These are phyloP conservation scores for Corylus heterophylla DNA, from an alignment of 306 rosid genomes.

Conservation along the genomic window DNA sequence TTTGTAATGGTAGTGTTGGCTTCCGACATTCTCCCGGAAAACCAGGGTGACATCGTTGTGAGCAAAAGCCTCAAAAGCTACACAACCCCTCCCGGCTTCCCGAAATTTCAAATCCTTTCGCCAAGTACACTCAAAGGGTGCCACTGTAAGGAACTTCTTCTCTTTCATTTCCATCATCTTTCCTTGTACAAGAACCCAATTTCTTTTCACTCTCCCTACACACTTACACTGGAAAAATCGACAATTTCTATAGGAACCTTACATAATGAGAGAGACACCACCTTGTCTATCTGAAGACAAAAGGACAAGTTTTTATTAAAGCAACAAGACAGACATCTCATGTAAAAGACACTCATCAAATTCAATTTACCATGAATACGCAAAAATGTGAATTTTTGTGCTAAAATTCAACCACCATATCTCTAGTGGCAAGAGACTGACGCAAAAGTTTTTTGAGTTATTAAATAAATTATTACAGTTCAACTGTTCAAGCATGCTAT, in stretches of 20 bases:
- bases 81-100: slow-evolving; percentile 93
- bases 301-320: background rate
- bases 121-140: slow-evolving; percentile 97
- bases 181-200: slow-evolving; percentile 5
- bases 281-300: slow-evolving; percentile 21
- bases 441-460: background rate
- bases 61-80: slow-evolving; percentile 91
- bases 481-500: slow-evolving; percentile 9
- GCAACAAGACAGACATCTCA: slow-evolving; percentile 2
- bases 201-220: background rate
- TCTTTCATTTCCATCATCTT: slow-evolving; percentile 61
- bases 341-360: background rate
- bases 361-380: background rate
- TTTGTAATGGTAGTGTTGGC: slow-evolving; percentile 90
- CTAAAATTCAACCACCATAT: background rate
- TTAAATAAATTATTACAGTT: slow-evolving; percentile 7
- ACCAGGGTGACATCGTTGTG: slow-evolving; percentile 87
- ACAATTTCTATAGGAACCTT: slow-evolving; percentile 1
- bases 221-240: background rate
- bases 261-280: slow-evolving; percentile 6
- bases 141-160: slow-evolving; percentile 63
- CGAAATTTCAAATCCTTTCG: slow-evolving; percentile 73
- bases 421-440: background rate
- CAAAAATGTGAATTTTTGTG: background rate
- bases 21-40: slow-evolving; percentile 85